phyloP scores from a whole-genome alignment of 306 rosid genomes.

The Rubus parviflorus region DNA sequence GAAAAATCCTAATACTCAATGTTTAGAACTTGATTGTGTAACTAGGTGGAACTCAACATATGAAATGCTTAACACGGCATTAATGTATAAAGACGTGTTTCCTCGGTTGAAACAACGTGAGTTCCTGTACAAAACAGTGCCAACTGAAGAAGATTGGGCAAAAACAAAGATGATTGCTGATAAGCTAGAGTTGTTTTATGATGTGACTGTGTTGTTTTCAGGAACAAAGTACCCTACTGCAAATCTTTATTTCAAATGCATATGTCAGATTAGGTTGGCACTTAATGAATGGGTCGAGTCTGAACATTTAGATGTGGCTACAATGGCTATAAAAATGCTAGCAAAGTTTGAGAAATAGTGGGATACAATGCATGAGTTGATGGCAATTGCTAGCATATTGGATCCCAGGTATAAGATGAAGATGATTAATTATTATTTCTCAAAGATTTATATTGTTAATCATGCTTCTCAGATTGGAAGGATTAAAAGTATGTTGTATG shows the following conservation, averaged over 20 bases:
- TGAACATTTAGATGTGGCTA: not conserved
- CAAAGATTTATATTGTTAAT: not conserved
- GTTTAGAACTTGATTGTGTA: not conserved
- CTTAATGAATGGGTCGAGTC: not conserved
- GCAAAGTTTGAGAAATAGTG: conserved; percentile 9
- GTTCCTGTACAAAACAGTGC: not conserved
- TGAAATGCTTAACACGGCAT: not conserved
- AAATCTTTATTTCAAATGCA: not conserved
- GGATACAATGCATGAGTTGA: not conserved
- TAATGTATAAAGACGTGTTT: not conserved
- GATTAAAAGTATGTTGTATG: no score
- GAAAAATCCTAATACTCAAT: not conserved
- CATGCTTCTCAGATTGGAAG: not conserved
- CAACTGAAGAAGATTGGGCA: not conserved
- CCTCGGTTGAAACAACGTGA: not conserved
- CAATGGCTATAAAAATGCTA: not conserved
- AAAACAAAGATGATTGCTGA: not conserved
- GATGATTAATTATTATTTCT: not conserved
- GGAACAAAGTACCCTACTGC: not conserved
- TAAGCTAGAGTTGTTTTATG: not conserved
- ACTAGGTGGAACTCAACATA: conserved; percentile 6
- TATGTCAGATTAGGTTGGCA: not conserved
- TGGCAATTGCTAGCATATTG: not conserved
- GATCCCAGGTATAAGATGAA: conserved; percentile 2
- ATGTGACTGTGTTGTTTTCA: not conserved